Conservation (phyloP, 2,329 filamentous ascomycete genomes). For the Verticillium dahliae region DNA sequence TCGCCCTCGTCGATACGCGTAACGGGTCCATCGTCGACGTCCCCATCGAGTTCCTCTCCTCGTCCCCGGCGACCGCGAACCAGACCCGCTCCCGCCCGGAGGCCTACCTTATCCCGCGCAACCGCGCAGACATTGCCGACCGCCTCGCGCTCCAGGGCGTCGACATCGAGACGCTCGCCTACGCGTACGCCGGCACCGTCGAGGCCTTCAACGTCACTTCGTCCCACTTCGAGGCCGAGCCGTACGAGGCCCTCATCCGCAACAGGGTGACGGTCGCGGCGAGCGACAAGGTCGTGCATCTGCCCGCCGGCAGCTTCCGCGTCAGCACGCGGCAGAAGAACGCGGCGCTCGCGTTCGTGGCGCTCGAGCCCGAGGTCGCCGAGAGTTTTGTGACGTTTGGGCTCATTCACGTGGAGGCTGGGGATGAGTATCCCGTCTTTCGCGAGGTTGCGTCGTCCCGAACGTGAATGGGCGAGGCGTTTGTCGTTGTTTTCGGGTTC, state of each 20-base stretch:
- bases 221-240: conserved; percentile 5
- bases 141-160: conserved; percentile 16
- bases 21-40: conserved; percentile 16
- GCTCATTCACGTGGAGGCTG: conserved; percentile 14
- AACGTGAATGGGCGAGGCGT: too few species aligned
- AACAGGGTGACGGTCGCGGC: conserved; percentile 15
- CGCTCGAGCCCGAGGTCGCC: conserved; percentile 19
- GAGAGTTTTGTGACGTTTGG: conserved; percentile 18
- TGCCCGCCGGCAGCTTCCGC: conserved; percentile 18
- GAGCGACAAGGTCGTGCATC: conserved; percentile 10
- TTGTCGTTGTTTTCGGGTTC: too few species aligned
- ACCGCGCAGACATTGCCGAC: conserved; percentile 16
- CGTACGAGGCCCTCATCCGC: conserved; percentile 17
- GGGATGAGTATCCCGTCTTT: conserved; percentile 21
- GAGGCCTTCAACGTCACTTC: conserved; percentile 15
- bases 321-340: conserved; percentile 18
- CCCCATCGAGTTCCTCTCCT: conserved; percentile 16
- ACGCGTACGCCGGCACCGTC: conserved; percentile 15
- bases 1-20: conserved; percentile 17
- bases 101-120: conserved; percentile 19
- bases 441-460: conserved; percentile 3
- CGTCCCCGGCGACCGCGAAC: conserved; percentile 17
- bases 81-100: conserved; percentile 17
- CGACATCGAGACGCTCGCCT: conserved; percentile 13
- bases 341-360: conserved; percentile 17